These are phyloP conservation scores for Davidsoniella eucalypti DNA, from an alignment of 2,329 filamentous ascomycete species.

Conservation along the genomic window DNA sequence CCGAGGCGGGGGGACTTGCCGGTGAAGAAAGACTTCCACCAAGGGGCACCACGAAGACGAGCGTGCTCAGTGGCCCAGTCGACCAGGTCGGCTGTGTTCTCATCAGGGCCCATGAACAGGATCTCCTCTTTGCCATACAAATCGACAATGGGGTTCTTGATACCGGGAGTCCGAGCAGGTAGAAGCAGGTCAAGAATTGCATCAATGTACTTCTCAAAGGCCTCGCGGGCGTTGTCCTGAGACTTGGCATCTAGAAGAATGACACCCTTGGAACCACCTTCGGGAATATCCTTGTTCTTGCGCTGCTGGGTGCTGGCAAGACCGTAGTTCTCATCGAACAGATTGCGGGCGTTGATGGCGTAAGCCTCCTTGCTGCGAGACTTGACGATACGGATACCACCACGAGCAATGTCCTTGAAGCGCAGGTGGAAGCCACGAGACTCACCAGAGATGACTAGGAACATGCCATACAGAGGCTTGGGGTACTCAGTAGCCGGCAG, in stretches of 20 bases:
- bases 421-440: conserved; percentile 94
- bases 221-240: conserved; percentile 80
- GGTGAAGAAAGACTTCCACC: conserved; percentile 99
- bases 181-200: conserved; percentile 91
- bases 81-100: conserved; percentile 94
- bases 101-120: conserved; percentile 94
- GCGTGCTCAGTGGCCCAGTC: conserved; percentile 99
- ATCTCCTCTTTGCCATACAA: conserved; percentile 92
- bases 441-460: conserved; percentile 92
- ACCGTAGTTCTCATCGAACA: conserved; percentile 98
- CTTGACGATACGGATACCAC: conserved; percentile 97
- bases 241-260: conserved; percentile 86
- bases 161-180: conserved; percentile 77
- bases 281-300: conserved; percentile 99
- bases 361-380: conserved; percentile 93
- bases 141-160: conserved; percentile 98
- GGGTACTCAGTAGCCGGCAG: conserved; percentile 85
- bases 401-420: conserved; percentile 91
- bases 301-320: conserved; percentile 96
- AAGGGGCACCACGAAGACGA: conserved; percentile 68
- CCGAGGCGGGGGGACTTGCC: conserved; percentile 93
- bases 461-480: conserved; percentile 91
- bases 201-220: conserved; percentile 99
- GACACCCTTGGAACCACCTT: conserved; percentile 95
- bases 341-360: conserved; percentile 82